Conservation (phyloP, 257 asterid genomes). For the Solanum habrochaites region DNA sequence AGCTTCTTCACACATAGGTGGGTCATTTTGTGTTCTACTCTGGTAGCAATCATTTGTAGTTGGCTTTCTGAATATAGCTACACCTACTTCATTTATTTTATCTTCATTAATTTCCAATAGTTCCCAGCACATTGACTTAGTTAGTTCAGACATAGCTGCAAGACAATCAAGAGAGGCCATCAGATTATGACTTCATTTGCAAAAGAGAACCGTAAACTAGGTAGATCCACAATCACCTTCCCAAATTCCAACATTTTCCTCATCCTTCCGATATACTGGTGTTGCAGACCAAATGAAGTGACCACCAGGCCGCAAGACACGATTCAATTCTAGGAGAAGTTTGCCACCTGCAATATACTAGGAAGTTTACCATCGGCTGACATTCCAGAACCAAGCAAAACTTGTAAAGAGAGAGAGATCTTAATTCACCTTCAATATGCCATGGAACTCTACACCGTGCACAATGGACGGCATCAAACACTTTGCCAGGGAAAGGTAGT, state of each 20-base stretch:
- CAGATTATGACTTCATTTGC: not conserved
- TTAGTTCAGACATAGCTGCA: conserved; percentile 12
- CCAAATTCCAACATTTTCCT: conserved; percentile 23
- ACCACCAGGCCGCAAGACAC: conserved; percentile 27
- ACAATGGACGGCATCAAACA: conserved; percentile 22
- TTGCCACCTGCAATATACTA: conserved; percentile 17
- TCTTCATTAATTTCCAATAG: conserved; percentile 12
- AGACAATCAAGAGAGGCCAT: not conserved
- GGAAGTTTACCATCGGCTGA: not conserved
- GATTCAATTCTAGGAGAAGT: conserved; percentile 27
- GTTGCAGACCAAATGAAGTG: conserved; percentile 29
- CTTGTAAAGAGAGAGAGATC: not conserved
- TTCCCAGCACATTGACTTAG: conserved; percentile 17
- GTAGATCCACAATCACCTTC: conserved; percentile 4
- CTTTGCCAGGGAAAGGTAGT: conserved; percentile 15
- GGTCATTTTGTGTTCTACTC: conserved; percentile 18
- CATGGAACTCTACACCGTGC: conserved; percentile 25
- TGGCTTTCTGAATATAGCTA: conserved; percentile 21
- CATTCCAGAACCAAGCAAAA: not conserved
- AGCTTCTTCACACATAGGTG: conserved; percentile 19
- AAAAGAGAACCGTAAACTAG: not conserved
- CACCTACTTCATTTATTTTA: conserved; percentile 16
- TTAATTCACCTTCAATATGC: conserved; percentile 15
- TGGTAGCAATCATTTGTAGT: conserved; percentile 22
- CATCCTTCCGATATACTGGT: conserved; percentile 19